Evolutionary conservation across 305 asterid species (phyloP).

Genomic region (Caryopteris hybrid): DNA sequence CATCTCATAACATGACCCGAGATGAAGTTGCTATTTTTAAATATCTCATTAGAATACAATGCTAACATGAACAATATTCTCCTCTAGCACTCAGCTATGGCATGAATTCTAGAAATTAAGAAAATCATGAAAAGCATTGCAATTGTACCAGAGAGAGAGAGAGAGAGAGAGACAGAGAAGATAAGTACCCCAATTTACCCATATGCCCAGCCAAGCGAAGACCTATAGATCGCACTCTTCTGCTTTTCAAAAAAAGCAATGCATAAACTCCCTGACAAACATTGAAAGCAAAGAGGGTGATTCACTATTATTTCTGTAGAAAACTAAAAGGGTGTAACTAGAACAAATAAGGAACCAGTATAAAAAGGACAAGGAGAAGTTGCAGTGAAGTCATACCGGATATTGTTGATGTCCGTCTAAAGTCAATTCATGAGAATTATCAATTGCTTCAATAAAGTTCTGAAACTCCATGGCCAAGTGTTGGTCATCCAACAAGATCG

Average conservation of each 20-base stretch:
- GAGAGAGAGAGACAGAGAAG: not conserved
- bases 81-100: not conserved
- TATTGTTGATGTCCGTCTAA: slow-evolving; percentile 89
- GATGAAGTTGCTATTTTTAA: not conserved
- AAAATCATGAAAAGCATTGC: not conserved
- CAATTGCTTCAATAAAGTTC: slow-evolving; percentile 81
- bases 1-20: too few species aligned
- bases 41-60: not conserved
- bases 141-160: too few species aligned
- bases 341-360: slow-evolving; percentile 9
- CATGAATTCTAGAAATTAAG: not conserved
- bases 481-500: slow-evolving; percentile 81
- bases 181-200: slow-evolving; percentile 80
- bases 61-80: not conserved
- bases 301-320: slow-evolving; percentile 11
- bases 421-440: slow-evolving; percentile 80
- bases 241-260: slow-evolving; percentile 75
- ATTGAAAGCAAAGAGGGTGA: slow-evolving; percentile 14
- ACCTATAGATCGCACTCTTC: slow-evolving; percentile 90
- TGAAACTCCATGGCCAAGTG: slow-evolving; percentile 71
- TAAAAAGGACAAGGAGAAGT: slow-evolving; percentile 4
- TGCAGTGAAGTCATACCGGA: slow-evolving; percentile 52
- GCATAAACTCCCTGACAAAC: slow-evolving; percentile 83
- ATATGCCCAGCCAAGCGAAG: slow-evolving; percentile 86
- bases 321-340: slow-evolving; percentile 17